Evolutionary conservation across 208 protist species (phyloP).

Genomic region (Leishmania arabica): DNA sequence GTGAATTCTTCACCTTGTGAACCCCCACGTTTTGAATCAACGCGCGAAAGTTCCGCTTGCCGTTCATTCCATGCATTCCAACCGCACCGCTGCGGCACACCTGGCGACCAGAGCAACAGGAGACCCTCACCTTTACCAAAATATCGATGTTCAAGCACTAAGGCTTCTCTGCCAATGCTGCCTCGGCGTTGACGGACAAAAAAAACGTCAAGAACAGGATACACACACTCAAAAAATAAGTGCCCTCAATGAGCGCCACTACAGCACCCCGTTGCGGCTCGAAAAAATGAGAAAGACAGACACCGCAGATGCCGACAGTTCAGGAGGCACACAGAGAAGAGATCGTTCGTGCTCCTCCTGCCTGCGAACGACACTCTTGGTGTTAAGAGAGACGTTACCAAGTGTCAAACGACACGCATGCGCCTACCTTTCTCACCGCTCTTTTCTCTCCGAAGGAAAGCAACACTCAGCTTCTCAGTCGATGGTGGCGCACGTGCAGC

Average conservation of each 20-base stretch:
- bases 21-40: conserved; percentile 37
- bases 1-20: conserved; percentile 32
- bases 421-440: not conserved
- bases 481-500: not conserved
- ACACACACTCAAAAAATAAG: not conserved
- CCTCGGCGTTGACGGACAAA: not conserved
- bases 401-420: not conserved
- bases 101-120: not conserved
- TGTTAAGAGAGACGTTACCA: not conserved
- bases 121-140: not conserved
- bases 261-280: too few species aligned
- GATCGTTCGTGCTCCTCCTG: not conserved
- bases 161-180: not conserved
- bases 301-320: not conserved
- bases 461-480: not conserved
- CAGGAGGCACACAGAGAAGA: not conserved
- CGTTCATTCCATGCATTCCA: not conserved
- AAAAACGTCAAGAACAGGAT: not conserved
- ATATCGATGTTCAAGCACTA: not conserved
- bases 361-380: not conserved
- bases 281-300: not conserved
- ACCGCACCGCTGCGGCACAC: not conserved
- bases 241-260: too few species aligned
- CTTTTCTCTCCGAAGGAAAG: not conserved
- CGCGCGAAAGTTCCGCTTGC: conserved; percentile 30